These are phyloP conservation scores for Backusella luteola DNA, from an alignment of 192 early-diverging fungal genomes.

Conservation along the genomic window DNA sequence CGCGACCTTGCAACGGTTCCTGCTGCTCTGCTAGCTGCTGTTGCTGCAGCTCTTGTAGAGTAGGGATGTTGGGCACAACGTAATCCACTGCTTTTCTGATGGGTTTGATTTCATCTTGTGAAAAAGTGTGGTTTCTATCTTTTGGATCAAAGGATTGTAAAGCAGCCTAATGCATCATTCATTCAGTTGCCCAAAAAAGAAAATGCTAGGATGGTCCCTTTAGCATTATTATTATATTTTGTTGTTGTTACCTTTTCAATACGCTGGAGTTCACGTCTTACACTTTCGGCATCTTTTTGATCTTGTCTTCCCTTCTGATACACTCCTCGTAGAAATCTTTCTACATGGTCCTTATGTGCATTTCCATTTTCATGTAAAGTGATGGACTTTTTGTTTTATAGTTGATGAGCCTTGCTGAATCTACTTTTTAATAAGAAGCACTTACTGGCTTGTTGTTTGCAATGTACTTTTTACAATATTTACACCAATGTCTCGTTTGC, in stretches of 20 bases:
- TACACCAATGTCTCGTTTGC: conserved; percentile 81
- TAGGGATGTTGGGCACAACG: not conserved
- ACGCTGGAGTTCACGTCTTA: conserved; percentile 60
- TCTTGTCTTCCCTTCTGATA: conserved; percentile 54
- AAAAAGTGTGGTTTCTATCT: not conserved
- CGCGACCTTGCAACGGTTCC: not conserved
- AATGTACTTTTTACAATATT: conserved; percentile 81
- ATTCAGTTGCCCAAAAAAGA: not conserved
- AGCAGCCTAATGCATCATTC: not conserved
- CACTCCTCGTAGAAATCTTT: conserved; percentile 68
- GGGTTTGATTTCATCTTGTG: not conserved
- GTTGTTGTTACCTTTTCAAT: conserved; percentile 50
- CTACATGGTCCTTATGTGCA: conserved; percentile 84
- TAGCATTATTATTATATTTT: conserved; percentile 30
- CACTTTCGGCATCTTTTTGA: conserved; percentile 52
- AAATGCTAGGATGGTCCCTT: not conserved
- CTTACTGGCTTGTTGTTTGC: conserved; percentile 81
- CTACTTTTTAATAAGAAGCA: not conserved
- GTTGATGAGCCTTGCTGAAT: not conserved
- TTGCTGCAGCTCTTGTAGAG: not conserved
- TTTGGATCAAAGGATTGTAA: not conserved
- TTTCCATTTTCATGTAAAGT: conserved; percentile 71
- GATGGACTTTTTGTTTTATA: conserved; percentile 39
- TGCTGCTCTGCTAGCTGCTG: not conserved
- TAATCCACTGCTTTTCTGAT: not conserved